Base-by-base conservation (phyloP, 495 filamentous ascomycete species). In the Talaromyces liani region DNA sequence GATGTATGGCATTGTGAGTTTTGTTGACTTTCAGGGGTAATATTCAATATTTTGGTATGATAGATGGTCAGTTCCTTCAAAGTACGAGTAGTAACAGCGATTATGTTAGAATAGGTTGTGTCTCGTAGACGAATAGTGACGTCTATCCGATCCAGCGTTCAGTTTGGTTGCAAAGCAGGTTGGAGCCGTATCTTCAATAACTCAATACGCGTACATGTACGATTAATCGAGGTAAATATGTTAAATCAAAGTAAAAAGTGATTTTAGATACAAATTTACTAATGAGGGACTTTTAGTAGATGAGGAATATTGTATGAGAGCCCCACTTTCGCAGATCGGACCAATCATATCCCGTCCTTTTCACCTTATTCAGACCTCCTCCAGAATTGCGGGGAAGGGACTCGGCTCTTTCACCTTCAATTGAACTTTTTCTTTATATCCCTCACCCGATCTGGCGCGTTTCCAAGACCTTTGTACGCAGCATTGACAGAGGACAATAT, bases 1-100 rank as follows among this genome's bases (percentile, higher is more conserved):
- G 58, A 79, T 51, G 67, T 71, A 73, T 1, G 78, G 77, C 78
- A 80, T 80, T 16, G 9, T 63, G 56, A 5, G 3, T 27, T 24
- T 24, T 31, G 27, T 34, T n/a, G 22, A 24, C 22, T 24, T 24
- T 24, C 22, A 24, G 22, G 22, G 22, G 22, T 24, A 24, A 24
- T 24, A 24, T 24, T 24, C 22, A 24, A 24, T 24, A 24, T 24
- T 24, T 24, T 24, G 22, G 22, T 24, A 24, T 24, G 22, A 24
- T n/a, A n/a, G 22, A 24, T 24, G 22, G 22, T 24, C 22, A 24
- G 2, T 24, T 24, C 22, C 22, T 24, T 24, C 22, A 24, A 24
- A 24, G 22, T 24, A 2, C 22, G 22, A 24, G 22, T 24, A 1
- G 33, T 36, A 36, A 7, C 33, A 36, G 33, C 33, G 10, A 36